Percentiles rank a stretch among this genome's conserved stretches.
Conservation (phyloP, 768 basidiomycete species). For the Leucogyrophana mollusca region DNA sequence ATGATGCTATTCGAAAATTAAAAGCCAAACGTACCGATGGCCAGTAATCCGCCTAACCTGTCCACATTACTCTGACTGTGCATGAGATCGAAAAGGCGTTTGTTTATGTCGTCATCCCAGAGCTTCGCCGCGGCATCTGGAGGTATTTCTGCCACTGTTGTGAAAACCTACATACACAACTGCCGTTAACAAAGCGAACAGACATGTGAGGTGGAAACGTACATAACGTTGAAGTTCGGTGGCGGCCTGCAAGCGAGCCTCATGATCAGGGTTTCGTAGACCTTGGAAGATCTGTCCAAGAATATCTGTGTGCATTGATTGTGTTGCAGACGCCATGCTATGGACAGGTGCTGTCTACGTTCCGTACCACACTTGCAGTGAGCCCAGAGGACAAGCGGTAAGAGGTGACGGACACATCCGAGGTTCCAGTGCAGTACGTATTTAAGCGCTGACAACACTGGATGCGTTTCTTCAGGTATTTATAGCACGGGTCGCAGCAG, state of each 20-base stretch:
- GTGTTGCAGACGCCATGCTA: constrained; percentile 61
- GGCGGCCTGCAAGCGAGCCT: constrained; percentile 67
- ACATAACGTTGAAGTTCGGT: constrained; percentile 75
- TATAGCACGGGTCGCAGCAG: too few relatives aligned
- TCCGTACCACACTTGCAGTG: constrained; percentile 2
- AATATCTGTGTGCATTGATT: constrained; percentile 57
- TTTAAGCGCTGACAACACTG: too few relatives aligned
- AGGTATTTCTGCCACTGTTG: constrained; percentile 75
- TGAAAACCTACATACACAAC: constrained; percentile 58
- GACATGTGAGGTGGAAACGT: constrained; percentile 24
- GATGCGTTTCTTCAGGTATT: too few relatives aligned
- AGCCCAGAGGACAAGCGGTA: neutral
- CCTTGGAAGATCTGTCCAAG: constrained; percentile 67
- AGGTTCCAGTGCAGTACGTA: too few relatives aligned
- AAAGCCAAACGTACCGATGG: constrained; percentile 65
- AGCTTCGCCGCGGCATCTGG: constrained; percentile 78
- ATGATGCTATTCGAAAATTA: neutral
- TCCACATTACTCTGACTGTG: constrained; percentile 78
- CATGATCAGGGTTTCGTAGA: constrained; percentile 61
- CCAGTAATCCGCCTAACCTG: constrained; percentile 82
- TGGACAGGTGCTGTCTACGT: constrained; percentile 1
- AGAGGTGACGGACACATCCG: too few relatives aligned
- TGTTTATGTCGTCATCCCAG: constrained; percentile 85
- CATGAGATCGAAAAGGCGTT: constrained; percentile 75
- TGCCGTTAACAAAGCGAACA: constrained; percentile 11